phyloP scores from a whole-genome alignment of 208 protist species.

The Porcisia hertigi region DNA sequence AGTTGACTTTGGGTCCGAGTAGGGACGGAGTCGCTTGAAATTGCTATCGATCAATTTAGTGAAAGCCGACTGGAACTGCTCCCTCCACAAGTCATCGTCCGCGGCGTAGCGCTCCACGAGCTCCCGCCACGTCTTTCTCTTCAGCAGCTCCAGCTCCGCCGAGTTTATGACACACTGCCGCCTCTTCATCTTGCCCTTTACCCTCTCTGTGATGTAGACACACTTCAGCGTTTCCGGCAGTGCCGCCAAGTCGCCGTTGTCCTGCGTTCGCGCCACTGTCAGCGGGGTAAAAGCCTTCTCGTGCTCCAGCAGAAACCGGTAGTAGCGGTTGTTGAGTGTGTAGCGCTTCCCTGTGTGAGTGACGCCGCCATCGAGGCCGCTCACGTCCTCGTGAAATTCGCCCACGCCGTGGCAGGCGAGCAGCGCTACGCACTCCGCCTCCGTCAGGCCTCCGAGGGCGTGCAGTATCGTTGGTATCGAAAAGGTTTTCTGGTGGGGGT shows the following conservation, averaged over 20 bases:
- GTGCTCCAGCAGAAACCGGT: conserved; percentile 68
- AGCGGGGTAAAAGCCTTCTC: conserved; percentile 60
- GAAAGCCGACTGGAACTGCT: conserved; percentile 66
- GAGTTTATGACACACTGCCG: conserved; percentile 66
- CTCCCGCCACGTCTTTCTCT: conserved; percentile 51
- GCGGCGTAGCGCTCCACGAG: conserved; percentile 55
- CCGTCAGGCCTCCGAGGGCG: conserved; percentile 61
- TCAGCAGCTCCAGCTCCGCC: conserved; percentile 66
- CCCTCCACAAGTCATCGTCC: conserved; percentile 65
- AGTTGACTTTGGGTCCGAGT: conserved; percentile 41
- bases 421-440: conserved; percentile 84
- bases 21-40: conserved; percentile 73
- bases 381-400: conserved; percentile 86
- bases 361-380: conserved; percentile 55
- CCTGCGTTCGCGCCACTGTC: conserved; percentile 64
- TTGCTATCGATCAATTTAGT: conserved; percentile 86
- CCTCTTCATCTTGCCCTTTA: conserved; percentile 17
- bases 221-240: conserved; percentile 64
- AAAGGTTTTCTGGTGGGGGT: conserved; percentile 33
- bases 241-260: conserved; percentile 63
- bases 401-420: conserved; percentile 85
- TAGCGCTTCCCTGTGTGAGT: conserved; percentile 76
- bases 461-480: conserved; percentile 60
- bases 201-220: conserved; percentile 43
- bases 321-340: conserved; percentile 79